A percentile compares a stretch with the other conserved stretches of the same genome.
Evolutionary conservation across 2,329 filamentous ascomycete genomes (phyloP).

Genomic region (Nigrospora oryzae): DNA sequence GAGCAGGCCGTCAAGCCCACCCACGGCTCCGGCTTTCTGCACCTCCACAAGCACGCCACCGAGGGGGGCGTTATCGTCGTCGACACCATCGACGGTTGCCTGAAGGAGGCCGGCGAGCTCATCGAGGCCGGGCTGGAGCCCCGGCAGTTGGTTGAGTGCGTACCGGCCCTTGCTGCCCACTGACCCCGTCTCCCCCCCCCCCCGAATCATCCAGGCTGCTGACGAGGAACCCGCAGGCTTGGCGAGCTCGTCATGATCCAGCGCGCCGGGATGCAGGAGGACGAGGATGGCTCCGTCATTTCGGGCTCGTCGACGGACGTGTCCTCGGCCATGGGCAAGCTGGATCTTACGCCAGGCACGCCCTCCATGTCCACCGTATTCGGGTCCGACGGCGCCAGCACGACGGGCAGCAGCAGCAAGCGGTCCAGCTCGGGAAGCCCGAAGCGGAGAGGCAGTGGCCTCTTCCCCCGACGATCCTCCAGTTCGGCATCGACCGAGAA

Average conservation of each 20-base stretch:
- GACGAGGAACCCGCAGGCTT: slow-evolving; percentile 33
- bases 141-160: slow-evolving; percentile 70
- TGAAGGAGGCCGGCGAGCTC: slow-evolving; percentile 81
- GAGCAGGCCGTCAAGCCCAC: slow-evolving; percentile 43
- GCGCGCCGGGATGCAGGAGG: slow-evolving; percentile 31
- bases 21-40: slow-evolving; percentile 37
- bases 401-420: slow-evolving; percentile 10
- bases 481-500: slow-evolving; percentile 16
- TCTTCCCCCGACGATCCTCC: slow-evolving; percentile 17
- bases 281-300: slow-evolving; percentile 15
- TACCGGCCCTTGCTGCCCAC: slow-evolving; percentile 5
- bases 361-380: slow-evolving; percentile 34
- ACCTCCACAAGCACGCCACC: slow-evolving; percentile 58
- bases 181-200: neutral
- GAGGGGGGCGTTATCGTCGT: slow-evolving; percentile 63
- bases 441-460: slow-evolving; percentile 13
- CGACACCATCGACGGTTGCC: slow-evolving; percentile 68
- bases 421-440: slow-evolving; percentile 22
- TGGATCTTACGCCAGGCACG: slow-evolving; percentile 15
- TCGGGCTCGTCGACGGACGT: slow-evolving; percentile 11
- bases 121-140: slow-evolving; percentile 67
- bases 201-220: neutral
- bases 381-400: slow-evolving; percentile 8
- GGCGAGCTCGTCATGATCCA: slow-evolving; percentile 68
- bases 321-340: slow-evolving; percentile 23